Base-by-base conservation (phyloP, 2,329 filamentous ascomycete genomes). In the Didymella glomerata region DNA sequence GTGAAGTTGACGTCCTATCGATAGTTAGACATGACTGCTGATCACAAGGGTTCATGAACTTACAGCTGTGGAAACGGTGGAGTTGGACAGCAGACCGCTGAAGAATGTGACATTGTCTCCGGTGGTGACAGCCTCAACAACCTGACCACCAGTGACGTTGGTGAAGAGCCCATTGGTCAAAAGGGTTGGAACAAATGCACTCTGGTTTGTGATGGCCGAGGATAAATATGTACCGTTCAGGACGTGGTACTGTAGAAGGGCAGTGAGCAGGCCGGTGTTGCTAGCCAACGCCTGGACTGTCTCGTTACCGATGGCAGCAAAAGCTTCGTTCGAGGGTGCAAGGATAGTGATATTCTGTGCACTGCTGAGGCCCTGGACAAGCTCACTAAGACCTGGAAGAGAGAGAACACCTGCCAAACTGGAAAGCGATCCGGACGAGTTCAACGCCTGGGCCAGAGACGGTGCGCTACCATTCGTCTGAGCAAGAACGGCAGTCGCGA, bases 141-240 rank as follows among this genome's bases (percentile, higher is more conserved):
- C 79, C 70, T 89, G 87, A 1, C 86, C 86, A 32, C 82, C 84
- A 3, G 84, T 86, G 11, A 89, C 81, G 56, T 87, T 87, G 63
- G 83, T 78, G 69, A 83, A 89, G 0, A 78, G 76, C 22, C 77
- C 49, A 62, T 85, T 81, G 18, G 76, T 83, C 53, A 89, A 76
- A 8, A 83, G 70, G 2, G 82, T 83, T 14, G 79, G 79, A 1
- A 81, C 67, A 66, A 86, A 85, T 10, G 70, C 66, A 36, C 80
- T 78, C 42, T 70, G 76, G 28, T 76, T 74, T 5, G 71, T 77
- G 54, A 81, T 75, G 4, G 75, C 69, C 5, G 64, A 66, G 0
- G 79, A 70, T 4, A 57, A 65, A 63, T 82, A 80, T 1, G 79
- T 81, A 36, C 85, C 86, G 56, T 84, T 82, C 8, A 88, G 72